Conservation (phyloP, 305 asterid species). For the Fraxinus baroniana region DNA sequence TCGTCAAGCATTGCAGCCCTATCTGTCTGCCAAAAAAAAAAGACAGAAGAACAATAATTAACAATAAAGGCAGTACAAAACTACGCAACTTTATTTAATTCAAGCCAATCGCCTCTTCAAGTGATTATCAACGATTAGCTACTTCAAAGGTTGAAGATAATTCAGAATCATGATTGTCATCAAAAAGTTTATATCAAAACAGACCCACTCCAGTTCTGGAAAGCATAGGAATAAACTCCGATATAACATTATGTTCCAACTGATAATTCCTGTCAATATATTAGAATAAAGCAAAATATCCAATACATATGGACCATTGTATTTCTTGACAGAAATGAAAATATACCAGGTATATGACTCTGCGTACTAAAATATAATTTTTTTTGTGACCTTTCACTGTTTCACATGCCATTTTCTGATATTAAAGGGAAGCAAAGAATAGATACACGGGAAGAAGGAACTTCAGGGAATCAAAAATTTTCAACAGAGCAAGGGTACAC, state of each 20-base stretch:
- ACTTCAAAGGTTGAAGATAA: constrained; percentile 2
- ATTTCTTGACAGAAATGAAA: background rate
- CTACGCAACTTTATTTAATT: background rate
- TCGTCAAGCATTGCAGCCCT: constrained; percentile 61
- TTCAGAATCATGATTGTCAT: constrained; percentile 2
- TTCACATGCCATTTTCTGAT: background rate
- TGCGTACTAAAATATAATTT: background rate
- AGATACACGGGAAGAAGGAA: background rate
- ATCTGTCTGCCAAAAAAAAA: constrained; percentile 40
- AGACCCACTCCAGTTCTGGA: background rate
- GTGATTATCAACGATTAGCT: constrained; percentile 1
- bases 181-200: background rate
- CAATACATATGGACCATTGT: background rate
- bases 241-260: background rate
- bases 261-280: background rate
- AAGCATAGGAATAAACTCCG: background rate
- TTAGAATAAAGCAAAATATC: background rate
- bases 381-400: background rate
- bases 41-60: background rate
- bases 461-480: background rate
- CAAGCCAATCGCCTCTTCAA: background rate
- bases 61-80: background rate
- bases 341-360: background rate
- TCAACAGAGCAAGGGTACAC: constrained; percentile 17
- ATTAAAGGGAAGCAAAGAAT: background rate